Evolutionary conservation across 1,139 yeast genomes (phyloP).

Genomic region (Pichia sp.): DNA sequence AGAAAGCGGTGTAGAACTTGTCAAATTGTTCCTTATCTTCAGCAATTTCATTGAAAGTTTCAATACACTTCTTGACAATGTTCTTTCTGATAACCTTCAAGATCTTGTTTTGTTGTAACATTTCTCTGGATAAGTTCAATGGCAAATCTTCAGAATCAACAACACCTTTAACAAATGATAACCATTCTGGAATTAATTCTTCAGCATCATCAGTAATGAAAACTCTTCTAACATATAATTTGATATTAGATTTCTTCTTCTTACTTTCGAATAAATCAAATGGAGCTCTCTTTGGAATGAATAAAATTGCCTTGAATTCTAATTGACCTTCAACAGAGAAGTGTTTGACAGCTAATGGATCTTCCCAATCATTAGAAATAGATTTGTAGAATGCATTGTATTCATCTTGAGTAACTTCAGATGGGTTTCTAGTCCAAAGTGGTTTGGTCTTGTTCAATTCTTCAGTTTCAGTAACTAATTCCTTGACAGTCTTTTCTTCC

Average conservation of each 20-base stretch:
- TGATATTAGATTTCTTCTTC: slow-evolving; percentile 99
- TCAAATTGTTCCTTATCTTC: slow-evolving; percentile 99
- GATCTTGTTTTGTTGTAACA: slow-evolving; percentile 99
- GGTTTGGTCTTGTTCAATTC: slow-evolving; percentile 99
- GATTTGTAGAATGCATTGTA: slow-evolving; percentile 99
- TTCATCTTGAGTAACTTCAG: slow-evolving; percentile 96
- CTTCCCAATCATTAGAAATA: slow-evolving; percentile 99
- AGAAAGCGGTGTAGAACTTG: slow-evolving; percentile 96
- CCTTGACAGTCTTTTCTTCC: slow-evolving; percentile 65
- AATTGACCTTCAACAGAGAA: slow-evolving; percentile 99
- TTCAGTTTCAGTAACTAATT: slow-evolving; percentile 83
- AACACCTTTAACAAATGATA: slow-evolving; percentile 95
- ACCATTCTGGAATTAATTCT: slow-evolving; percentile 99
- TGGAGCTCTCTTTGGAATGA: slow-evolving; percentile 99
- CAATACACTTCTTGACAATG: slow-evolving; percentile 96
- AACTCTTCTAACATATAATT: slow-evolving; percentile 98
- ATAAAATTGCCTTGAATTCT: slow-evolving; percentile 96
- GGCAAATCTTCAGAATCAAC: slow-evolving; percentile 99
- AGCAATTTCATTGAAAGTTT: slow-evolving; percentile 97
- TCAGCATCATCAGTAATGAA: slow-evolving; percentile 99
- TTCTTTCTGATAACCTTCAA: slow-evolving; percentile 99
- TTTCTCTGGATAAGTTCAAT: slow-evolving; percentile 99
- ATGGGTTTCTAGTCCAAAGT: slow-evolving; percentile 98
- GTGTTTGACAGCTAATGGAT: slow-evolving; percentile 98
- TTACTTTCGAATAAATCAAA: slow-evolving; percentile 94